Evolutionary conservation across 768 basidiomycete genomes (phyloP).

Genomic region (Trametes coccinea): DNA sequence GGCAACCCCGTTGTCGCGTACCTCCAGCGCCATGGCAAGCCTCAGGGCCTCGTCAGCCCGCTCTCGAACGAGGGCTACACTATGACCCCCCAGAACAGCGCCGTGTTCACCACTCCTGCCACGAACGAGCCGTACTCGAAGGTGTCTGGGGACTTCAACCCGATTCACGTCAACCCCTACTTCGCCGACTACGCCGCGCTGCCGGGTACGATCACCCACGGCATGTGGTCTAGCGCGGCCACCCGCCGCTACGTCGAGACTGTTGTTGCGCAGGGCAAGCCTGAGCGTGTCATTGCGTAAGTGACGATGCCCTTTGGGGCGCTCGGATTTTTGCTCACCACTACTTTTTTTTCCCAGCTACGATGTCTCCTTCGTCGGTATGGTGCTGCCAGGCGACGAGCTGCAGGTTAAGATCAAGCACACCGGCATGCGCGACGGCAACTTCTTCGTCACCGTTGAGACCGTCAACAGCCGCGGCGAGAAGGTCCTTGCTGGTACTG

Average conservation of each 20-base stretch:
- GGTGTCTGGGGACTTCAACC: slow-evolving; percentile 97
- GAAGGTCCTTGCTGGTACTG: slow-evolving; percentile 89
- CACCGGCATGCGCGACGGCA: slow-evolving; percentile 88
- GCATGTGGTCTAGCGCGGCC: slow-evolving; percentile 95
- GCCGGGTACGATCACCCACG: slow-evolving; percentile 96
- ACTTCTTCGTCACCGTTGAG: slow-evolving; percentile 88
- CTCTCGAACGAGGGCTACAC: slow-evolving; percentile 88
- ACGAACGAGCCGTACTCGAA: slow-evolving; percentile 96
- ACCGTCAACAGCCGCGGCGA: slow-evolving; percentile 84
- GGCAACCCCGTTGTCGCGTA: slow-evolving; percentile 95
- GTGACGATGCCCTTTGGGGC: slow-evolving; percentile 32
- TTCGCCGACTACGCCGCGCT: slow-evolving; percentile 92
- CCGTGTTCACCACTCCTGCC: slow-evolving; percentile 77
- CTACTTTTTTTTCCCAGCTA: slow-evolving; percentile 51
- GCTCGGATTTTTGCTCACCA: background rate
- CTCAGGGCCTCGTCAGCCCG: slow-evolving; percentile 74
- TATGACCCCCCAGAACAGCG: slow-evolving; percentile 61
- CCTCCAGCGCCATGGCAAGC: slow-evolving; percentile 85
- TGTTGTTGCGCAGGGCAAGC: slow-evolving; percentile 89
- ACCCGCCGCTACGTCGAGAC: slow-evolving; percentile 92
- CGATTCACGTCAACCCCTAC: slow-evolving; percentile 98
- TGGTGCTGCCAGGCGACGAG: slow-evolving; percentile 91
- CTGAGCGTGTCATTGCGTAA: slow-evolving; percentile 85
- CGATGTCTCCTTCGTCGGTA: slow-evolving; percentile 93
- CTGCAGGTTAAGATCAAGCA: slow-evolving; percentile 87